Evolutionary conservation across 2,329 filamentous ascomycete genomes (phyloP).

Genomic region (Moelleriella libera): DNA sequence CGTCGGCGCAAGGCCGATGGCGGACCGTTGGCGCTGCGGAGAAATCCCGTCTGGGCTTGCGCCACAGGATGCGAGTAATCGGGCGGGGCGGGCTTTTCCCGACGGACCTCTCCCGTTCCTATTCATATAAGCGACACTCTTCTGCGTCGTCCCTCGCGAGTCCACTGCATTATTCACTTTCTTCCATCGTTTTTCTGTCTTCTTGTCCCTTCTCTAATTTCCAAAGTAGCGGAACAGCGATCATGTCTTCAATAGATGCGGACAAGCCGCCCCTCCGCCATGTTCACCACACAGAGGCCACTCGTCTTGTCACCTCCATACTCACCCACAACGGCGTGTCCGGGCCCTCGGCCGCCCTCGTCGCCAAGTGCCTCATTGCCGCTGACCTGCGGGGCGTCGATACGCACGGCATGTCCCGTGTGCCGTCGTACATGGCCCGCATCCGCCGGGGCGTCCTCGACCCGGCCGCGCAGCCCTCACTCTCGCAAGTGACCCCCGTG

Average conservation of each 20-base stretch:
- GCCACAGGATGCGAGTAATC: too few species aligned
- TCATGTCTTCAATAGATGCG: not conserved
- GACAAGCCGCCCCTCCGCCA: not conserved
- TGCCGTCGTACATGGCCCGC: constrained; percentile 64
- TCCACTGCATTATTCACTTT: too few species aligned
- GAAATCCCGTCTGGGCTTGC: too few species aligned
- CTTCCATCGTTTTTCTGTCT: too few species aligned
- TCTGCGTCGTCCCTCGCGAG: too few species aligned
- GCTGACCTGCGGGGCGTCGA: constrained; percentile 70
- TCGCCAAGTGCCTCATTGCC: constrained; percentile 55
- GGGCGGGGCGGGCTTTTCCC: too few species aligned
- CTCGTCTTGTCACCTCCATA: constrained; percentile 35
- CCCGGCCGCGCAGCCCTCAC: constrained; percentile 39
- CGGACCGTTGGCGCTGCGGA: too few species aligned
- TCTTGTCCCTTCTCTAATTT: too few species aligned
- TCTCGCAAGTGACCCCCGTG: constrained; percentile 52
- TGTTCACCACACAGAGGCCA: constrained; percentile 21
- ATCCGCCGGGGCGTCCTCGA: constrained; percentile 57
- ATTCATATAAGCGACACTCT: too few species aligned
- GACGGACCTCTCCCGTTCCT: too few species aligned
- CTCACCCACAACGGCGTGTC: constrained; percentile 49
- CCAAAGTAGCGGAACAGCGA: not conserved
- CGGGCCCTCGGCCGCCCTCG: constrained; percentile 39
- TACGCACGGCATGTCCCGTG: constrained; percentile 62
- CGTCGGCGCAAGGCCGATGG: too few species aligned